Evolutionary conservation across 2,329 filamentous ascomycete species (phyloP), one percentile per base, ranked within the genome.

Genomic region (Lomentospora prolificans): DNA sequence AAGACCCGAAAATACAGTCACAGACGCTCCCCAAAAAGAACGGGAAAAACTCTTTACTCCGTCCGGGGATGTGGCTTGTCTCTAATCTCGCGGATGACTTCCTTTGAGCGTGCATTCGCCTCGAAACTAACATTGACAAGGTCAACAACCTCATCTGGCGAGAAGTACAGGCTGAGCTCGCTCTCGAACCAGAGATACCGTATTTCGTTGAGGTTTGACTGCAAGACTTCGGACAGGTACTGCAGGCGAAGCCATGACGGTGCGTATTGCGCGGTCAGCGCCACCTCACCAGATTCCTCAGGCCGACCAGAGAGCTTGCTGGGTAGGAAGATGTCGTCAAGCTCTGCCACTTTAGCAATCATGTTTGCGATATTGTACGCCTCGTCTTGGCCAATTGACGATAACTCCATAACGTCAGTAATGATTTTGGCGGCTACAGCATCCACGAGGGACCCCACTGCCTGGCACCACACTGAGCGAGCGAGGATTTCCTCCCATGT

Each of bases 201-300:
- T 56, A 86, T 78, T 59, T 86, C 83, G 59, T 78, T 78, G 55
- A 86, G 70, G 62, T 86, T 85, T 61, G 81, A 84, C 70, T 86
- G 82, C 60, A 86, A 70, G 27, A 86, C 77, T 65, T 86, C 79
- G 59, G 78, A 78, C 17, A 86, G 71, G 61, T 80, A 86, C 67
- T 85, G 81, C 58, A 86, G 73, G 51, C 82, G 75, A 57, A 86
- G 71, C 83, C 83, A 86, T 51, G 74, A 76, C 2, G 75, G 72
- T 3, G 81, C 80, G 60, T 84, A 85, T 63, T 85, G 80, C 3
- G 79, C 74, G 31, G 82, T 85, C 3, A 73, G 67, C 3, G 81
- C 79, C 1, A 81, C 66, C 31, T 75, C 73, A 3, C 72, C 71
- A 22, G 64, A 65, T 4, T 57, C 61, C 2, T 63, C 60, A 12